A percentile compares a stretch with the other conserved stretches of the same genome.
These are phyloP conservation scores for Coemansia sp. DNA, from an alignment of 192 early-diverging fungal species.

Conservation along the genomic window DNA sequence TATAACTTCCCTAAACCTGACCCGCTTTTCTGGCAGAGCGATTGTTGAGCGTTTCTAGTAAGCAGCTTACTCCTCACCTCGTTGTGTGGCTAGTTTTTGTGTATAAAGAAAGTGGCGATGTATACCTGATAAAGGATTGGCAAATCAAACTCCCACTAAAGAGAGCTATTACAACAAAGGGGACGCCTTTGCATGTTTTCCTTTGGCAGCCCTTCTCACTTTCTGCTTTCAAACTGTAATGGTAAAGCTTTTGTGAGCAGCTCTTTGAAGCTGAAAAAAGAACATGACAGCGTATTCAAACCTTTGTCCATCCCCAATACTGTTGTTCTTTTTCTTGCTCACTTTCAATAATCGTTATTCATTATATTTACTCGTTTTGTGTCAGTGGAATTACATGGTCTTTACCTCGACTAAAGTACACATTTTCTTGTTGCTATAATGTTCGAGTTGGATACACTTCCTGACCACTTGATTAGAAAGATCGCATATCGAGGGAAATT, in stretches of 20 bases:
- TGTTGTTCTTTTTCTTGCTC: neutral
- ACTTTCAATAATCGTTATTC: neutral
- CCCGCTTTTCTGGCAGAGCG: neutral
- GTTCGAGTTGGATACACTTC: neutral
- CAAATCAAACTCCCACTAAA: neutral
- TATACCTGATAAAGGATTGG: neutral
- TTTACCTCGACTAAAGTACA: too few relatives aligned
- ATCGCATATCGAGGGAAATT: neutral
- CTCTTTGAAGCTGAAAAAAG: too few relatives aligned
- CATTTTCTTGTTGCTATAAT: neutral
- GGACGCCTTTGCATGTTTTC: too few relatives aligned
- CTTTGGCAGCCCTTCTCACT: too few relatives aligned
- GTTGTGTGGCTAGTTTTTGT: neutral
- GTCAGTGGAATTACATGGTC: too few relatives aligned
- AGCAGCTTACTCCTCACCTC: neutral
- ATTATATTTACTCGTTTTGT: too few relatives aligned
- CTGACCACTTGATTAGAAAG: constrained; percentile 1
- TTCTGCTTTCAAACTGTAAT: too few relatives aligned
- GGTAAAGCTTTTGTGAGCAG: too few relatives aligned
- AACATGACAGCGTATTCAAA: too few relatives aligned
- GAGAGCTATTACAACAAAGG: too few relatives aligned
- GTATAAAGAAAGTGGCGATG: neutral
- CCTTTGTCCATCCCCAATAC: too few relatives aligned
- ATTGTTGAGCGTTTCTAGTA: neutral
- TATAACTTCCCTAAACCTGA: neutral